Conservation (phyloP, 1,284 basidiomycete species). For the Schizophyllum amplum region DNA sequence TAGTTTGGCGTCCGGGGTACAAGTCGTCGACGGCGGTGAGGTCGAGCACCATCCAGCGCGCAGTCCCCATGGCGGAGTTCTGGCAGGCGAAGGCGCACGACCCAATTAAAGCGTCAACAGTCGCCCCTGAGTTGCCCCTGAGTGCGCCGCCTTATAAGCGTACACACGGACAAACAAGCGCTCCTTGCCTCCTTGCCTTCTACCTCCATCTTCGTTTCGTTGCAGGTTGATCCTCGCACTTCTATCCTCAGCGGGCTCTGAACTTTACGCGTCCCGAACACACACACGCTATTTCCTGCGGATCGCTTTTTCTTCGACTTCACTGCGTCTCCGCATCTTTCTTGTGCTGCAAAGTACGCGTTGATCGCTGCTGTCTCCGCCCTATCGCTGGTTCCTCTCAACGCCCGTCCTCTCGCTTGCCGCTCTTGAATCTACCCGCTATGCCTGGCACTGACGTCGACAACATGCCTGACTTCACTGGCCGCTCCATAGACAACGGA, state of each 20-base stretch:
- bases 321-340: not conserved
- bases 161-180: not conserved
- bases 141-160: not conserved
- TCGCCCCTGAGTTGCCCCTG: not conserved
- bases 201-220: slow-evolving; percentile 6
- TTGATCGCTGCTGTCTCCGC: not conserved
- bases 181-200: not conserved
- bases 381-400: slow-evolving; percentile 6
- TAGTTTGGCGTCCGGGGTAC: not conserved
- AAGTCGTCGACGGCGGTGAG: no score
- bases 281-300: not conserved
- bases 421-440: slow-evolving; percentile 14
- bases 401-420: slow-evolving; percentile 13
- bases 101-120: no score
- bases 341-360: not conserved
- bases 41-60: not conserved
- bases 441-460: slow-evolving; percentile 31
- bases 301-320: not conserved
- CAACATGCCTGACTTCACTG: slow-evolving; percentile 42
- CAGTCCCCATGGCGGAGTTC: not conserved
- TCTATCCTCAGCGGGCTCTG: not conserved
- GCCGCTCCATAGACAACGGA: slow-evolving; percentile 40
- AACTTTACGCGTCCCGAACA: no score
- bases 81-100: no score
- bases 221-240: not conserved